Evolutionary conservation across 1,284 basidiomycete genomes (phyloP).

Genomic region (Hemileia vastatrix): DNA sequence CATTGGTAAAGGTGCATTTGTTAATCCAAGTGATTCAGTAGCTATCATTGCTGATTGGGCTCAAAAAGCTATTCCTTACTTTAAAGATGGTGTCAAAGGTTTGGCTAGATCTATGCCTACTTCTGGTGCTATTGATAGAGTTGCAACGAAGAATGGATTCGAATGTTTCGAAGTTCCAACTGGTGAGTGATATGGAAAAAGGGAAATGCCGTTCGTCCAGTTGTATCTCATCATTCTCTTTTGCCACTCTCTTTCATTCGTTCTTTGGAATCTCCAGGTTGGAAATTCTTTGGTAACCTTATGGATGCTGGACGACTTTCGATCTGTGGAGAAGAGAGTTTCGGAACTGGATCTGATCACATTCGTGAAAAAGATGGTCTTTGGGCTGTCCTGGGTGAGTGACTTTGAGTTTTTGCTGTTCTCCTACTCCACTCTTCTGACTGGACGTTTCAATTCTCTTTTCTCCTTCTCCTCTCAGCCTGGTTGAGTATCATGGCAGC

Average conservation of each 20-base stretch:
- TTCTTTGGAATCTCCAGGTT: constrained; percentile 53
- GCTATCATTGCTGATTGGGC: constrained; percentile 97
- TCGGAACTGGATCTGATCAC: constrained; percentile 98
- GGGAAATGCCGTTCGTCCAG: no score
- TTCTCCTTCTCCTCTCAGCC: constrained; percentile 50
- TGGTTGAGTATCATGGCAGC: constrained; percentile 96
- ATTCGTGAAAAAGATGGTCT: constrained; percentile 98
- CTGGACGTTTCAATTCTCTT: neutral
- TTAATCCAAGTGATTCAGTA: constrained; percentile 94
- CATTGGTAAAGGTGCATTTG: constrained; percentile 92
- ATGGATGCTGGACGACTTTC: constrained; percentile 97
- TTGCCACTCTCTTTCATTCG: constrained; percentile 5
- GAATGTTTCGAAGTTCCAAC: constrained; percentile 97
- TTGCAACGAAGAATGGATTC: constrained; percentile 85
- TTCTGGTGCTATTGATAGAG: constrained; percentile 87
- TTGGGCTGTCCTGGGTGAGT: constrained; percentile 82
- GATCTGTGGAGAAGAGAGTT: constrained; percentile 97
- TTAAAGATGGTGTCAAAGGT: constrained; percentile 87
- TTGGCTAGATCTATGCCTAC: constrained; percentile 95
- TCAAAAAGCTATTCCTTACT: constrained; percentile 88
- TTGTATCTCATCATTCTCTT: no score
- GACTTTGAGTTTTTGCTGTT: constrained; percentile 2
- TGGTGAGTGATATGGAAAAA: constrained; percentile 50
- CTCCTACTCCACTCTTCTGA: neutral
- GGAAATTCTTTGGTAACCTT: constrained; percentile 99